These are phyloP conservation scores for Pterocarpus santalinus DNA, from an alignment of 306 rosid genomes.

Conservation along the genomic window DNA sequence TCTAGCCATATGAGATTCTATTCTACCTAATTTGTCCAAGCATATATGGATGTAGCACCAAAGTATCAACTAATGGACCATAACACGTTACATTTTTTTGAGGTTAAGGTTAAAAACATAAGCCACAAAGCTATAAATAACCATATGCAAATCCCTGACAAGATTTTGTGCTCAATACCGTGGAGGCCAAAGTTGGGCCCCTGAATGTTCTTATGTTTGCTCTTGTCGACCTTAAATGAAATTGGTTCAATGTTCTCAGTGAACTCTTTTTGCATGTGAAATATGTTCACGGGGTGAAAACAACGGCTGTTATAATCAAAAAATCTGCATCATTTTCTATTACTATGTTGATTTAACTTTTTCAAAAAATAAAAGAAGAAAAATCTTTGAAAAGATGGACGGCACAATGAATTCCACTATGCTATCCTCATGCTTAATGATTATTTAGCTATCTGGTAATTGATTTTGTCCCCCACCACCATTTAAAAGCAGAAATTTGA, in stretches of 20 bases:
- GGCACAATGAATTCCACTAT: slow-evolving; percentile 47
- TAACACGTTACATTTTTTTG: not conserved
- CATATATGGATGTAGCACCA: slow-evolving; percentile 34
- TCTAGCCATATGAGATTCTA: slow-evolving; percentile 31
- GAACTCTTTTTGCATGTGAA: slow-evolving; percentile 41
- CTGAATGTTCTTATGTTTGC: slow-evolving; percentile 5
- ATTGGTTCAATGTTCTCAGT: slow-evolving; percentile 22
- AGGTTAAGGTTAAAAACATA: slow-evolving; percentile 8
- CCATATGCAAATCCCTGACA: not conserved
- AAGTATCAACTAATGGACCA: not conserved
- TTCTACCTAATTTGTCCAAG: slow-evolving; percentile 36
- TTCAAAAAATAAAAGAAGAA: not conserved
- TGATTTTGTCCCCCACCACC: slow-evolving; percentile 66
- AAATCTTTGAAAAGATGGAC: slow-evolving; percentile 27
- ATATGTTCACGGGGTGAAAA: slow-evolving; percentile 49
- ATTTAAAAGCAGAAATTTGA: slow-evolving; percentile 54
- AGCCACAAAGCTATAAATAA: not conserved
- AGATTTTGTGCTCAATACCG: slow-evolving; percentile 6
- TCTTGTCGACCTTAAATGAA: not conserved
- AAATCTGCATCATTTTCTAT: slow-evolving; percentile 35
- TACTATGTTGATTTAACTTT: slow-evolving; percentile 27
- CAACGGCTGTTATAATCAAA: slow-evolving; percentile 34
- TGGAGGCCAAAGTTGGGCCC: not conserved
- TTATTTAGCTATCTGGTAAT: slow-evolving; percentile 51
- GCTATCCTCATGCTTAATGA: slow-evolving; percentile 68